Conservation (phyloP, 2,329 filamentous ascomycete species). For the Beauveria australis region DNA sequence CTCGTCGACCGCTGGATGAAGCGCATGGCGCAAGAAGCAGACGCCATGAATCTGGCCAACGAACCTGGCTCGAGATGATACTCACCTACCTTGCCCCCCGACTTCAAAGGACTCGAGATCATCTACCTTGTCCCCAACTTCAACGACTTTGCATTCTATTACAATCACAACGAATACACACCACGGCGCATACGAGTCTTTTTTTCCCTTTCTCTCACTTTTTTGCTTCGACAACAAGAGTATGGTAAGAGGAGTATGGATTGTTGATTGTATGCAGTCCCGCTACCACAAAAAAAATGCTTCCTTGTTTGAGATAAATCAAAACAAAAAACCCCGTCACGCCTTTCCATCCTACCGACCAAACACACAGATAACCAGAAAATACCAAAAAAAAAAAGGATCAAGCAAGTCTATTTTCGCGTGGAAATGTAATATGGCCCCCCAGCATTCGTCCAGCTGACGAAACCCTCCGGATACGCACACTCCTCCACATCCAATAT, state of each 20-base stretch:
- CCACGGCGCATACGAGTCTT: not conserved
- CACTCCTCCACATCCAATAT: constrained; percentile 66
- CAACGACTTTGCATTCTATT: not conserved
- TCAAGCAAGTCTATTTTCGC: constrained; percentile 46
- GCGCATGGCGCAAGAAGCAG: constrained; percentile 76
- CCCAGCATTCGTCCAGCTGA: constrained; percentile 84
- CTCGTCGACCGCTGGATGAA: constrained; percentile 88
- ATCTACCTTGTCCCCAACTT: not conserved
- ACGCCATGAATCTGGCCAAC: constrained; percentile 70
- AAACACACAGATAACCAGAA: not conserved
- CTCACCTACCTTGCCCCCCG: not conserved
- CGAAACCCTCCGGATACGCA: constrained; percentile 58
- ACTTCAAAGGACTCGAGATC: not conserved
- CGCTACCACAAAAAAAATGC: constrained; percentile 6
- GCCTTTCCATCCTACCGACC: constrained; percentile 9
- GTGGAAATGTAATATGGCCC: constrained; percentile 86
- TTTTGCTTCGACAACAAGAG: no score
- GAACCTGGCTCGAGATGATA: constrained; percentile 27
- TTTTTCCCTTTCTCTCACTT: not conserved
- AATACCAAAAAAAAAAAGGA: not conserved
- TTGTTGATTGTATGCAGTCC: constrained; percentile 10
- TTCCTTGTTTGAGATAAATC: not conserved
- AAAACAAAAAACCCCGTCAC: constrained; percentile 10
- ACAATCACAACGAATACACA: not conserved
- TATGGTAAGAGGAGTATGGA: not conserved